These are phyloP conservation scores for Juncus effusus DNA, from an alignment of 176 grass and related monocot genomes.

Conservation along the genomic window DNA sequence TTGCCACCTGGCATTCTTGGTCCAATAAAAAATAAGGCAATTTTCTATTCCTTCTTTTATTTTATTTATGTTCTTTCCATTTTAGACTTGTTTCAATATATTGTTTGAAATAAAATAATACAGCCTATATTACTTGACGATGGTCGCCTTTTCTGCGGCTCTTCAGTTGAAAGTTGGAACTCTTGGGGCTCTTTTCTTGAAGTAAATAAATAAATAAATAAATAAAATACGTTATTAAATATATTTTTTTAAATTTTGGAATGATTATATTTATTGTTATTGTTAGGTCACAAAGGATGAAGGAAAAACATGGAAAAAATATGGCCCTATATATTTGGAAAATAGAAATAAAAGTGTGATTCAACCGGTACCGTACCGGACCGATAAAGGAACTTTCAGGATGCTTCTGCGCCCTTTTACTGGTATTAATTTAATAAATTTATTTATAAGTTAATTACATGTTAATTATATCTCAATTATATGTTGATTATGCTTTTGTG, in stretches of 20 bases:
- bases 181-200: constrained; percentile 97
- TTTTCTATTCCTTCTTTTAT: neutral
- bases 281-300: constrained; percentile 67
- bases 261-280: neutral
- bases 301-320: constrained; percentile 70
- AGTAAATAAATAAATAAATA: constrained; percentile 40
- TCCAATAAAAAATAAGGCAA: constrained; percentile 93
- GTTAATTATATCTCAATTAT: too few relatives aligned
- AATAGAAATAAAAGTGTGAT: constrained; percentile 75
- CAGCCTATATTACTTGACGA: constrained; percentile 90
- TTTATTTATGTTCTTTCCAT: neutral
- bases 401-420: constrained; percentile 57
- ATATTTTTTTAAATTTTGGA: too few relatives aligned
- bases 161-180: constrained; percentile 99
- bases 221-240: too few relatives aligned
- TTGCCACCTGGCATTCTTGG: constrained; percentile 93
- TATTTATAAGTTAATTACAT: too few relatives aligned
- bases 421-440: too few relatives aligned
- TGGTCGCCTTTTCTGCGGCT: constrained; percentile 71
- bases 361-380: constrained; percentile 82
- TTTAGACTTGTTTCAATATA: neutral
- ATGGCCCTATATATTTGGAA: constrained; percentile 78
- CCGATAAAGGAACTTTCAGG: constrained; percentile 51
- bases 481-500: too few relatives aligned
- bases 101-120: neutral